These are phyloP conservation scores for Huntiella bhutanensis DNA, from an alignment of 2,329 filamentous ascomycete species.

Conservation along the genomic window DNA sequence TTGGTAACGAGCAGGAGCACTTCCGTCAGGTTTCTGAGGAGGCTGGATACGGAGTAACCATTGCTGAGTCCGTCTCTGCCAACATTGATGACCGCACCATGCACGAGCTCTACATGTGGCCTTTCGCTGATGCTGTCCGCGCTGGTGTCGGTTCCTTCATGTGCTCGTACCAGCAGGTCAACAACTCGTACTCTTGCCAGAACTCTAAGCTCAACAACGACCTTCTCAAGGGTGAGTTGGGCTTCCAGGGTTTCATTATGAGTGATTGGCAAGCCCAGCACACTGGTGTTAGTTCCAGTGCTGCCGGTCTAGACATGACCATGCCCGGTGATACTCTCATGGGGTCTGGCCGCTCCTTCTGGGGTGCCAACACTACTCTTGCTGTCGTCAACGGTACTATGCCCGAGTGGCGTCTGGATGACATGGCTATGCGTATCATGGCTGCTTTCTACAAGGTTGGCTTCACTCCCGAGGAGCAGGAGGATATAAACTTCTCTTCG, in stretches of 20 bases:
- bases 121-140: constrained; percentile 52
- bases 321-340: constrained; percentile 76
- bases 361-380: constrained; percentile 74
- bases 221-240: constrained; percentile 54
- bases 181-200: constrained; percentile 64
- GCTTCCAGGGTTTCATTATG: constrained; percentile 66
- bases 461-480: constrained; percentile 26
- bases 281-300: constrained; percentile 43
- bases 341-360: constrained; percentile 53
- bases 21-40: constrained; percentile 47
- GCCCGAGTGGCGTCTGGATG: constrained; percentile 71
- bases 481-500: constrained; percentile 63
- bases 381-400: constrained; percentile 79
- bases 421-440: constrained; percentile 78
- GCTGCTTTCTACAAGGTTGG: constrained; percentile 50
- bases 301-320: constrained; percentile 67
- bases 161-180: constrained; percentile 59
- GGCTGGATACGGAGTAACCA: constrained; percentile 33
- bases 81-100: constrained; percentile 56
- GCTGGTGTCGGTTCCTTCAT: constrained; percentile 46
- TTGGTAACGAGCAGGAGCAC: constrained; percentile 61
- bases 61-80: constrained; percentile 38
- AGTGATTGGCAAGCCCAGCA: constrained; percentile 69
- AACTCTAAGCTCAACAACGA: constrained; percentile 61
- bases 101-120: constrained; percentile 63